Base-by-base conservation (phyloP, 2,329 filamentous ascomycete species). In the Exophiala sp. region DNA sequence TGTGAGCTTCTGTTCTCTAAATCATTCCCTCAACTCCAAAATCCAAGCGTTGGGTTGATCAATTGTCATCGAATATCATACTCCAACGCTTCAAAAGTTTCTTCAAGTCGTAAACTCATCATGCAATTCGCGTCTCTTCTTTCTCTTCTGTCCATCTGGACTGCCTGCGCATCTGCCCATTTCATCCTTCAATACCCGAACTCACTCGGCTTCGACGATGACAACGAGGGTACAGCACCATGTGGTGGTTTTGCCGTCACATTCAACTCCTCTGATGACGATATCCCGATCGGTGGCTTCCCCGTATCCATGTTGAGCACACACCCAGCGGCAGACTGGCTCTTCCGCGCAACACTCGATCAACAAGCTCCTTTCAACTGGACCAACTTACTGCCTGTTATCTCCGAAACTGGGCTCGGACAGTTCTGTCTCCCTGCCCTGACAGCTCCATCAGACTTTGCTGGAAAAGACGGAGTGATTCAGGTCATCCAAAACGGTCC, bases 391-490 rank as follows among this genome's bases (percentile, higher is more conserved):
- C 79, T 83, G 1, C 81, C 81, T 2, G 71, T 81, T 75, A 71
- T 82, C 74, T 70, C 84, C 76, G 73, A 81, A 69, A 65, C 83
- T 72, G 69, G 87, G 65, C 70, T 80, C 14, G 85, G 87, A 43
- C 76, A 78, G 43, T 83, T 90, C 65, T 91, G 87, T 70, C 63
- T 90, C 10, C 79, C 83, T 7, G 69, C 76, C 57, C 71, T 91
- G 11, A 55, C 41, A 10, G 52, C 57, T 6, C 61, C 61, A 16
- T 29, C 24, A 10, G 66, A 71, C 29, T 69, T 55, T 40, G 50
- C 50, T 10, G 59, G 59, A 21, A 43, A 61, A 11, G 38, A 32
- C 16, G 59, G 53, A 21, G 16, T 61, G 14, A 43, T 61, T 10
- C 59, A 61, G 47, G 49, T 61, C 9, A 48, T 54, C 12, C 59